These are phyloP conservation scores for Trametes cinnabarina DNA, from an alignment of 768 basidiomycete genomes.

Conservation along the genomic window DNA sequence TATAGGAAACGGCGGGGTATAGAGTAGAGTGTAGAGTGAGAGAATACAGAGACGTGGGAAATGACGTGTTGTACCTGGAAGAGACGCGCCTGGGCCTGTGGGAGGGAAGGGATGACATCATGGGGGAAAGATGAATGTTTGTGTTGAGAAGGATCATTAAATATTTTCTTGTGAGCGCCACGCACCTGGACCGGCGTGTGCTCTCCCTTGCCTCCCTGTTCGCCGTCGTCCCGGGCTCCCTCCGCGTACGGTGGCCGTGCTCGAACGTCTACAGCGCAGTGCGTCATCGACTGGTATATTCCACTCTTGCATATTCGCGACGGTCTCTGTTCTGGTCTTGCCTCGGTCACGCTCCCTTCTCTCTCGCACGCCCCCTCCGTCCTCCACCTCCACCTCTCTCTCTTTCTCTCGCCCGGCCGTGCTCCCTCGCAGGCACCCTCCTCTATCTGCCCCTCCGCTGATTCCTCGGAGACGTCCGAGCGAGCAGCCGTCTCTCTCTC, in stretches of 20 bases:
- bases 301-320: too few relatives aligned
- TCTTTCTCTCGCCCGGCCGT: background rate
- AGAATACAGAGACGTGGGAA: too few relatives aligned
- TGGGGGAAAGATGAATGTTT: slow-evolving; percentile 13
- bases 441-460: background rate
- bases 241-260: too few relatives aligned
- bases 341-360: background rate
- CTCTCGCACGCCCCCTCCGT: background rate
- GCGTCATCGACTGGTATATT: too few relatives aligned
- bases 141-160: slow-evolving; percentile 22
- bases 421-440: background rate
- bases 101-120: slow-evolving; percentile 23
- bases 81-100: slow-evolving; percentile 4
- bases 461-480: too few relatives aligned
- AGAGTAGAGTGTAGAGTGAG: slow-evolving; percentile 14
- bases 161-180: too few relatives aligned
- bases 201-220: slow-evolving; percentile 24
- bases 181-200: background rate
- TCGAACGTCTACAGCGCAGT: too few relatives aligned
- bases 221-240: background rate
- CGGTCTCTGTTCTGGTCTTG: too few relatives aligned
- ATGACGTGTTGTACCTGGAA: slow-evolving; percentile 25
- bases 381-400: background rate
- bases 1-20: background rate
- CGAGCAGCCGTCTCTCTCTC: too few relatives aligned